Evolutionary conservation across 495 filamentous ascomycete species (phyloP).

Genomic region (Letharia columbiana): DNA sequence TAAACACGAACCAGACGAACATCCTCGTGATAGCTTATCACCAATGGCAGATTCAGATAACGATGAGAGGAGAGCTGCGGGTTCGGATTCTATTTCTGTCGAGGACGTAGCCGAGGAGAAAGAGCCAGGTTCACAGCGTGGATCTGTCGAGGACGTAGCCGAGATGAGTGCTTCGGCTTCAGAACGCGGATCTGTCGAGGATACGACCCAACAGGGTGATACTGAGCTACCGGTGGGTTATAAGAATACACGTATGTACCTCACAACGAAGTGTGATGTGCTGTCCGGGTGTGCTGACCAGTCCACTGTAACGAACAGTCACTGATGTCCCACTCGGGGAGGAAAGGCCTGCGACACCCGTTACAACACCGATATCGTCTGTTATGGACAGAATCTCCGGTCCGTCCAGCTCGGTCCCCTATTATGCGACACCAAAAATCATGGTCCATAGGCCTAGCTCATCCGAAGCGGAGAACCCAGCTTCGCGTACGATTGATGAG

Average conservation of each 20-base stretch:
- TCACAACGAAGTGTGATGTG: neutral
- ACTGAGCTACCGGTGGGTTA: neutral
- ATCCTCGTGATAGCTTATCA: neutral
- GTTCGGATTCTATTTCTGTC: neutral
- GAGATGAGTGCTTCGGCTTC: neutral
- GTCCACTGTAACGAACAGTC: neutral
- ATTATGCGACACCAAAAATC: conserved; percentile 17
- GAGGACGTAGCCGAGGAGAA: neutral
- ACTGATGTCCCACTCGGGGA: neutral
- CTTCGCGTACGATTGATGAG: conserved; percentile 8
- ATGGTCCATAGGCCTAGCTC: conserved; percentile 14
- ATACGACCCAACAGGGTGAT: neutral
- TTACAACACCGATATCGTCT: neutral
- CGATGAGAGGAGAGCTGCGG: neutral
- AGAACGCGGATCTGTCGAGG: neutral
- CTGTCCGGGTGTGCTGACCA: neutral
- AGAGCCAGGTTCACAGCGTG: neutral
- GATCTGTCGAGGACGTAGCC: neutral
- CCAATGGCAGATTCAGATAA: neutral
- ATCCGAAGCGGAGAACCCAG: neutral
- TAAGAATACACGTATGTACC: neutral
- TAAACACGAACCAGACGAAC: neutral
- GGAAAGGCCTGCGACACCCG: neutral
- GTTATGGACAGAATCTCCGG: neutral
- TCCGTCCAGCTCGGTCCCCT: conserved; percentile 6